Percentiles rank a stretch among this genome's conserved stretches.
Conservation (phyloP, 1,284 basidiomycete genomes). For the Trametes pubescens region DNA sequence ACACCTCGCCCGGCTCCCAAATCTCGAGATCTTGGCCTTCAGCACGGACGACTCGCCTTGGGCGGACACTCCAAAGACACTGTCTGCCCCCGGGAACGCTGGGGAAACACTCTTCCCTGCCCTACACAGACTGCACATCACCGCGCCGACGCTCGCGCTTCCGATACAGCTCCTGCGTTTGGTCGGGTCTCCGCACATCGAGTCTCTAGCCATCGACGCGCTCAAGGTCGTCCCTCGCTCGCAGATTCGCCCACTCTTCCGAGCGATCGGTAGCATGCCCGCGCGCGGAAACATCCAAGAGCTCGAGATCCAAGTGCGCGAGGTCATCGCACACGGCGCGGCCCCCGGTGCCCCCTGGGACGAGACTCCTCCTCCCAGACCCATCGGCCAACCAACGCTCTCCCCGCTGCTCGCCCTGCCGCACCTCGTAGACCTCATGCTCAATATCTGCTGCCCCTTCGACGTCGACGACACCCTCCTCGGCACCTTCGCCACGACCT, state of each 20-base stretch:
- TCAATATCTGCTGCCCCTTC: slow-evolving; percentile 16
- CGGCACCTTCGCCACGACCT: background rate
- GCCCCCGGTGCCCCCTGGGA: background rate
- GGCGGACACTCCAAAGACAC: background rate
- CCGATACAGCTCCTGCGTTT: slow-evolving; percentile 5
- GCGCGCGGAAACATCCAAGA: background rate
- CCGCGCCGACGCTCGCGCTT: background rate
- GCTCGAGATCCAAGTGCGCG: slow-evolving; percentile 1
- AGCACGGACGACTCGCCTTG: background rate
- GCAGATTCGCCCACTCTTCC: background rate
- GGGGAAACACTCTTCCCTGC: slow-evolving; percentile 3
- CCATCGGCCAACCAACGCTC: slow-evolving; percentile 1
- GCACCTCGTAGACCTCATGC: slow-evolving; percentile 2
- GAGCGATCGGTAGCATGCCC: background rate
- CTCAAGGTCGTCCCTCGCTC: background rate
- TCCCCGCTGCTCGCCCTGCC: slow-evolving; percentile 3
- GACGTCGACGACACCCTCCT: slow-evolving; percentile 15
- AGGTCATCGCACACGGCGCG: background rate
- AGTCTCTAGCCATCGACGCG: background rate
- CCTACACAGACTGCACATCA: slow-evolving; percentile 6
- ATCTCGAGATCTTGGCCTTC: slow-evolving; percentile 6
- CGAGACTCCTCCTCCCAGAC: background rate
- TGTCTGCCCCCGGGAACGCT: background rate
- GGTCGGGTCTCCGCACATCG: background rate
- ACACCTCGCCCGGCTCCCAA: slow-evolving; percentile 15